These are phyloP conservation scores for Hypoxylon sp. DNA, from an alignment of 2,329 filamentous ascomycete species.

Conservation along the genomic window DNA sequence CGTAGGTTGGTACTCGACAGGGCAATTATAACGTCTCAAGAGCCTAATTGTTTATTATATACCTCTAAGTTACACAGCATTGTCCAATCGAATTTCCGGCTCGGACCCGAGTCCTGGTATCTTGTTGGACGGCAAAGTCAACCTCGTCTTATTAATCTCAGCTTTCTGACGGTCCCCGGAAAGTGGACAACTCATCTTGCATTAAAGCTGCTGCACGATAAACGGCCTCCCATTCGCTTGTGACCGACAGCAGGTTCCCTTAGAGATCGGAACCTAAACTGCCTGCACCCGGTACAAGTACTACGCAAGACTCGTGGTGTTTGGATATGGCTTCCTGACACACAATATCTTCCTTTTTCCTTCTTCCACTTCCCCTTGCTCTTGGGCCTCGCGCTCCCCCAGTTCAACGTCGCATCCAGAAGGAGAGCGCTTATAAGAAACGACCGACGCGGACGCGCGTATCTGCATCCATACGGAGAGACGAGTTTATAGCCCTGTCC, in stretches of 20 bases:
- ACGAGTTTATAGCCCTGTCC: conserved; percentile 21
- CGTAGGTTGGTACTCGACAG: conserved; percentile 1
- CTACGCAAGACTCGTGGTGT: conserved; percentile 40
- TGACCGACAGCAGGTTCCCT: conserved; percentile 35
- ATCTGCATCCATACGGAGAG: conserved; percentile 34
- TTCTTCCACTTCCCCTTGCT: conserved; percentile 15
- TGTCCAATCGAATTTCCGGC: conserved; percentile 38
- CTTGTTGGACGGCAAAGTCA: conserved; percentile 27
- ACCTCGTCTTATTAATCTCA: conserved; percentile 34
- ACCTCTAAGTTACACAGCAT: conserved; percentile 37
- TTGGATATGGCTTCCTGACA: conserved; percentile 43
- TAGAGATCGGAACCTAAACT: conserved; percentile 44
- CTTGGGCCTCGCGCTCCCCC: conserved; percentile 29
- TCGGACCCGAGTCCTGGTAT: conserved; percentile 40
- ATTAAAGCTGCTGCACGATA: conserved; percentile 54
- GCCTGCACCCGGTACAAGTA: conserved; percentile 43
- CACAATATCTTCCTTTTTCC: conserved; percentile 30
- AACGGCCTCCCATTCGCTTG: conserved; percentile 53
- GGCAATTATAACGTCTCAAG: conserved; percentile 27
- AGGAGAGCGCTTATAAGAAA: conserved; percentile 35
- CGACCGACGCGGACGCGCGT: conserved; percentile 38
- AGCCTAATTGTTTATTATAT: conserved; percentile 24
- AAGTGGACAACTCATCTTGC: conserved; percentile 58
- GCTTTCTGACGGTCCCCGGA: conserved; percentile 30
- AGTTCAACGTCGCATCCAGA: conserved; percentile 35